A percentile compares a stretch with the other conserved stretches of the same genome.
Conservation (phyloP, 2,329 filamentous ascomycete genomes). For the Trichoderma arundinaceum region DNA sequence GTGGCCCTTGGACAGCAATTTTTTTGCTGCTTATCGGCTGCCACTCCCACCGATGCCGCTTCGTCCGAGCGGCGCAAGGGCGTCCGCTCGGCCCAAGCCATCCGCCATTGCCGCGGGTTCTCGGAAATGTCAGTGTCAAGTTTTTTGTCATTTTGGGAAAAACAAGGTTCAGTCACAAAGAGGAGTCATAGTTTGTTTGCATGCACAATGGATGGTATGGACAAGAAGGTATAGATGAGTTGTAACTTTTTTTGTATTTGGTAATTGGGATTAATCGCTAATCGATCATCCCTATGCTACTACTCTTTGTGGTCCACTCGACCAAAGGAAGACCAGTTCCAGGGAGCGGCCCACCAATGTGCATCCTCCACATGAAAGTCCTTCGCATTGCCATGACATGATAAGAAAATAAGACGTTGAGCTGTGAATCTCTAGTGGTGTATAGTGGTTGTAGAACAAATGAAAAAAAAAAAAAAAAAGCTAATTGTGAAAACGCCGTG, state of each 20-base stretch:
- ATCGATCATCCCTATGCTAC: constrained; percentile 23
- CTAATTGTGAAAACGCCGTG: constrained; percentile 15
- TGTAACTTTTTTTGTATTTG: constrained; percentile 20
- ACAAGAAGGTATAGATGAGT: not conserved
- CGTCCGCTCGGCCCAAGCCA: constrained; percentile 18
- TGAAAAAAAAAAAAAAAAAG: constrained; percentile 13
- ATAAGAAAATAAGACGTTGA: constrained; percentile 17
- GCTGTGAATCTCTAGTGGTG: constrained; percentile 21
- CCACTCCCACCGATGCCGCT: constrained; percentile 21
- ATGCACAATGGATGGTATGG: not conserved
- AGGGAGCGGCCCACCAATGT: constrained; percentile 28
- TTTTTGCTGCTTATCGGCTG: constrained; percentile 19
- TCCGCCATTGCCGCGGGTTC: constrained; percentile 24
- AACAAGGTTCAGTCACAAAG: not conserved
- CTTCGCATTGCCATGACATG: constrained; percentile 29
- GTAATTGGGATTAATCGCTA: constrained; percentile 19
- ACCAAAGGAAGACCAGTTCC: constrained; percentile 30
- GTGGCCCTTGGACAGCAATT: not conserved
- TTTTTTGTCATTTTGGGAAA: not conserved
- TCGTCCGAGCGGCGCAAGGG: constrained; percentile 23
- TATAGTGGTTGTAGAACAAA: constrained; percentile 25
- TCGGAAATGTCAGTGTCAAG: constrained; percentile 12
- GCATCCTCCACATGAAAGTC: constrained; percentile 14
- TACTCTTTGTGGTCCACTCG: constrained; percentile 24
- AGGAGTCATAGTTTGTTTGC: not conserved